Base-by-base conservation (phyloP, 352 stramenopile species). In the Aphanomyces cochlioides region DNA sequence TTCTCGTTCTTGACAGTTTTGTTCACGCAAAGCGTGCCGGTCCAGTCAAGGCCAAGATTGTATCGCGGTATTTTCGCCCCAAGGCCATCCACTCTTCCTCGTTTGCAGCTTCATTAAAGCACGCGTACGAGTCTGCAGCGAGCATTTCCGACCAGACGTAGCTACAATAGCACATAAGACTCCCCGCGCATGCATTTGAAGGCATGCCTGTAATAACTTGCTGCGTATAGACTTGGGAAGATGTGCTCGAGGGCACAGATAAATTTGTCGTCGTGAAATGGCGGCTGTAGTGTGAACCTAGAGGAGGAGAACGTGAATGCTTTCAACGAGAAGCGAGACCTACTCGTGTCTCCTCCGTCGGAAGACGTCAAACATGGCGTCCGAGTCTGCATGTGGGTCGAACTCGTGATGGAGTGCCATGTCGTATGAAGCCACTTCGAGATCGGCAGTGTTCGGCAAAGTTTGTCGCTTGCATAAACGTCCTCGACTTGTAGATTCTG, bases 171-270 rank as follows among this genome's bases (percentile, higher is more conserved):
- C 28, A 2, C 28, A 28, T 28, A 56, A 75, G 58, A 50, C 10
- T n/a, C 28, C 2, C 10, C 17, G 10, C 1, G 17, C 43, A 50
- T 50, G 43, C 2, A n/a, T 50, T 50, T 50, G 43, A 50, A n/a
- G 10, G 98, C 98, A 77, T 93, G 92, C 77, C 86, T 95, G 80
- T 98, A 99, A 78, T 98, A 99, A 34, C 96, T 96, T 6, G 96
- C 95, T n/a, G 93, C 87, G 75, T 99, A 99, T 45, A 95, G 94
- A 3, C 96, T 96, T 0, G 92, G 96, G 75, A 99, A 99, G 70
- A 99, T 99, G 77, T 99, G 97, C 28, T 28, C 28, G 28, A 28
- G 28, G 28, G 28, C 28, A 28, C 28, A 28, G 28, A 41, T 78
- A 84, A 78, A 99, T 99, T 41, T 90, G 92, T 75, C 96, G 28